These are phyloP conservation scores for Pharus latifolius DNA, from an alignment of 176 grass and related monocot genomes.

Conservation along the genomic window DNA sequence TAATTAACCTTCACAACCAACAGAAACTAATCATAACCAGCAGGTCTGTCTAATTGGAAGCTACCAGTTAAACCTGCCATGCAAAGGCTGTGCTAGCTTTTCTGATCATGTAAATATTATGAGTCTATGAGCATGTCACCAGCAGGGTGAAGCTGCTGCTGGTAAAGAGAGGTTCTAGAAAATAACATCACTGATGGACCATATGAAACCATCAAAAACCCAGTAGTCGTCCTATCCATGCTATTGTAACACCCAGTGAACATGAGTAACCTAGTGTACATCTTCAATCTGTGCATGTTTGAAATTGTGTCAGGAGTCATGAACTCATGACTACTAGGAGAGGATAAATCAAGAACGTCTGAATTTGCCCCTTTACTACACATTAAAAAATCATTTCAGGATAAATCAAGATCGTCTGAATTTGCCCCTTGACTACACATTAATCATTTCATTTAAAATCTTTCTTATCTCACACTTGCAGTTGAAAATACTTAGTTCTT, in stretches of 20 bases:
- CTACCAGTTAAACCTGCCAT: too few species aligned
- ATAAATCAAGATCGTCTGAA: background rate
- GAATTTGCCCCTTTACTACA: background rate
- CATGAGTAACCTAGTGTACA: background rate
- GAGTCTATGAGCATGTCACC: too few species aligned
- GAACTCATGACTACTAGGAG: background rate
- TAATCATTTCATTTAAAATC: background rate
- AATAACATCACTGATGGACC: too few species aligned
- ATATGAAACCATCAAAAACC: too few species aligned
- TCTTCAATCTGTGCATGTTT: background rate
- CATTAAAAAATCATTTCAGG: too few species aligned
- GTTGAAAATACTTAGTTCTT: background rate
- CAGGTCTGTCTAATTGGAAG: too few species aligned
- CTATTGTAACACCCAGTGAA: background rate
- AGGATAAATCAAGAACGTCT: background rate
- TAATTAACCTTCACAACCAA: too few species aligned
- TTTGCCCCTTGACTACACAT: background rate
- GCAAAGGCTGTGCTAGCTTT: too few species aligned
- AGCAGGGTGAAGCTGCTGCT: too few species aligned
- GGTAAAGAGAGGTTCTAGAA: too few species aligned
- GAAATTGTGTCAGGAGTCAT: background rate
- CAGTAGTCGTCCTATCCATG: background rate
- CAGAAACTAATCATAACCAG: too few species aligned
- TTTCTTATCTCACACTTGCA: background rate
- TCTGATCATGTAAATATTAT: too few species aligned